Evolutionary conservation across 1,284 basidiomycete species (phyloP).

Genomic region (Apiotrichum siamense): DNA sequence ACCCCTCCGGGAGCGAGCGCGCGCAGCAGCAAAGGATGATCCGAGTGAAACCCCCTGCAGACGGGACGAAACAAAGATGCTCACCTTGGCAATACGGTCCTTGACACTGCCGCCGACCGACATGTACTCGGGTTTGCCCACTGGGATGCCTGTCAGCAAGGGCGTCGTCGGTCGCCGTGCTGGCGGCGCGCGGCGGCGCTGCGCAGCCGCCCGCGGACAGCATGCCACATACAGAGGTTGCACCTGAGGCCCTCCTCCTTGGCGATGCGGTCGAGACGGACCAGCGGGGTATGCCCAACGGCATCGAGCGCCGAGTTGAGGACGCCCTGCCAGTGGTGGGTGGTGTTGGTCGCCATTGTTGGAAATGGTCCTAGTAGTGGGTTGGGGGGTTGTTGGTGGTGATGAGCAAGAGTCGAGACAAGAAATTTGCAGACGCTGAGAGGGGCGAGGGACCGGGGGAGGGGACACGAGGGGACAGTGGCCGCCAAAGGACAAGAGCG

Average conservation of each 20-base stretch:
- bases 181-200: too few species aligned
- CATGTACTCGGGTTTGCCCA: slow-evolving; percentile 85
- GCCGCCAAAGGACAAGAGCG: too few species aligned
- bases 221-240: slow-evolving; percentile 68
- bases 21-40: too few species aligned
- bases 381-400: neutral
- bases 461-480: too few species aligned
- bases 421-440: neutral
- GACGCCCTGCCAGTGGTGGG: slow-evolving; percentile 50
- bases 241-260: slow-evolving; percentile 71
- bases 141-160: slow-evolving; percentile 48
- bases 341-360: slow-evolving; percentile 6
- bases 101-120: slow-evolving; percentile 92
- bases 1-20: too few species aligned
- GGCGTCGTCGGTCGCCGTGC: neutral
- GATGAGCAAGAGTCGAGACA: neutral
- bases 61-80: neutral
- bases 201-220: neutral
- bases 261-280: slow-evolving; percentile 77
- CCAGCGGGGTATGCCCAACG: slow-evolving; percentile 84
- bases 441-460: too few species aligned
- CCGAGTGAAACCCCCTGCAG: too few species aligned
- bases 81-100: slow-evolving; percentile 81
- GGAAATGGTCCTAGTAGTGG: too few species aligned
- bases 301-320: slow-evolving; percentile 73